Conservation (phyloP, 208 protist genomes). For the Acanthamoeba quina region DNA sequence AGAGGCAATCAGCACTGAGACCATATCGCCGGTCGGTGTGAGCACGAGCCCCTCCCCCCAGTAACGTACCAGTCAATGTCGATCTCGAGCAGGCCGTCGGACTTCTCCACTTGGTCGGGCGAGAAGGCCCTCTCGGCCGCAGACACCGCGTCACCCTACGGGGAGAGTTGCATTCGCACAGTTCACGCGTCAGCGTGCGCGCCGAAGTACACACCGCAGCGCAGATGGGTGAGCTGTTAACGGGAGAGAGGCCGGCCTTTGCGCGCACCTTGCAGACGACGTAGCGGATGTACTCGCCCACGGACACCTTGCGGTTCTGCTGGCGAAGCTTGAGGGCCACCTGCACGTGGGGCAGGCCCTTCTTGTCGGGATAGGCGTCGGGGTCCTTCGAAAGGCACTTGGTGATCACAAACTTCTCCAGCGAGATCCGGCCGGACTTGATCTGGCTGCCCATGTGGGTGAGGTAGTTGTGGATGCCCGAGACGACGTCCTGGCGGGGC, state of each 20-base stretch:
- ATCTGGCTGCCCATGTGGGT: slow-evolving; percentile 86
- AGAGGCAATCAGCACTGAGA: not conserved
- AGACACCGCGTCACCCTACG: not conserved
- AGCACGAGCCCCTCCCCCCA: too few relatives aligned
- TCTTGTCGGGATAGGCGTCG: slow-evolving; percentile 67
- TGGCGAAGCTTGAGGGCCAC: slow-evolving; percentile 47
- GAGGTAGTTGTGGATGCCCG: slow-evolving; percentile 95
- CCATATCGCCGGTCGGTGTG: too few relatives aligned
- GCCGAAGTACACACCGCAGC: not conserved
- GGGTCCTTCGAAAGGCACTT: slow-evolving; percentile 94
- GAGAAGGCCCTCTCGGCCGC: slow-evolving; percentile 56
- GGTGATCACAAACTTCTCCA: slow-evolving; percentile 97
- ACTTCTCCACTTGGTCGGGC: slow-evolving; percentile 65
- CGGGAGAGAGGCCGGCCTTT: not conserved
- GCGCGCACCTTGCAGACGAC: slow-evolving; percentile 63
- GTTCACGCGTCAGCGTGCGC: not conserved
- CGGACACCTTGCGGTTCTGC: slow-evolving; percentile 59
- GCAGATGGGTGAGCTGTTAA: not conserved
- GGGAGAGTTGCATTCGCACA: too few relatives aligned
- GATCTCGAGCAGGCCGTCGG: slow-evolving; percentile 50
- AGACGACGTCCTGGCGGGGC: slow-evolving; percentile 89
- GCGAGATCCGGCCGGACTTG: slow-evolving; percentile 85
- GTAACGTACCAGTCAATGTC: slow-evolving; percentile 57
- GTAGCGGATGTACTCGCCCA: slow-evolving; percentile 71
- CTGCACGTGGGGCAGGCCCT: slow-evolving; percentile 55